phyloP scores from a whole-genome alignment of 371 early-diverging fungal genomes.

The Lichtheimia hyalospora region DNA sequence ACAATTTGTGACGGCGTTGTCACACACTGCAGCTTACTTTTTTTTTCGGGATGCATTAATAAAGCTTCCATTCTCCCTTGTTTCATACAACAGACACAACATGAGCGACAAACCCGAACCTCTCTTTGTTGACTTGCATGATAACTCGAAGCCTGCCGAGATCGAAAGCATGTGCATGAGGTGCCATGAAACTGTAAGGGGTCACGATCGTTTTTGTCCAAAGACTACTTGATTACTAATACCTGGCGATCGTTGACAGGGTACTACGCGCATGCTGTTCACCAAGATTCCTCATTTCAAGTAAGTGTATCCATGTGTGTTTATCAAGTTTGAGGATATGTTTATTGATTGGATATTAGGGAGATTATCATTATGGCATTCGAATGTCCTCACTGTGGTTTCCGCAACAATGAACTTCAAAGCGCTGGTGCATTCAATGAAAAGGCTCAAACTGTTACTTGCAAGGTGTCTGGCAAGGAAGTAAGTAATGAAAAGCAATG shows the following conservation, averaged over 20 bases:
- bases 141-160: slow-evolving; percentile 65
- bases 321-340: not conserved
- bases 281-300: slow-evolving; percentile 94
- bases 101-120: slow-evolving; percentile 33
- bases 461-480: slow-evolving; percentile 58
- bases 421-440: slow-evolving; percentile 81
- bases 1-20: too few relatives aligned
- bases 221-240: not conserved
- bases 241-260: slow-evolving; percentile 41
- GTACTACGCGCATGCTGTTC: slow-evolving; percentile 81
- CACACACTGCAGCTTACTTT: too few relatives aligned
- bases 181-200: slow-evolving; percentile 79
- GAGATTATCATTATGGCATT: slow-evolving; percentile 94
- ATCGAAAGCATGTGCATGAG: slow-evolving; percentile 92
- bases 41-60: too few relatives aligned
- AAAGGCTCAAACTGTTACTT: slow-evolving; percentile 73
- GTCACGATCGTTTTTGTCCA: too few relatives aligned
- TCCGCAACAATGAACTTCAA: slow-evolving; percentile 89
- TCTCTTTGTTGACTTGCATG: slow-evolving; percentile 73
- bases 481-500: slow-evolving; percentile 18
- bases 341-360: slow-evolving; percentile 22
- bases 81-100: too few relatives aligned
- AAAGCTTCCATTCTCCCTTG: too few relatives aligned
- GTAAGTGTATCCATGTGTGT: slow-evolving; percentile 23
- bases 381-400: slow-evolving; percentile 91